phyloP scores from a whole-genome alignment of 23 red algal genomes.

The Cyanidiococcus yangmingshanensis region DNA sequence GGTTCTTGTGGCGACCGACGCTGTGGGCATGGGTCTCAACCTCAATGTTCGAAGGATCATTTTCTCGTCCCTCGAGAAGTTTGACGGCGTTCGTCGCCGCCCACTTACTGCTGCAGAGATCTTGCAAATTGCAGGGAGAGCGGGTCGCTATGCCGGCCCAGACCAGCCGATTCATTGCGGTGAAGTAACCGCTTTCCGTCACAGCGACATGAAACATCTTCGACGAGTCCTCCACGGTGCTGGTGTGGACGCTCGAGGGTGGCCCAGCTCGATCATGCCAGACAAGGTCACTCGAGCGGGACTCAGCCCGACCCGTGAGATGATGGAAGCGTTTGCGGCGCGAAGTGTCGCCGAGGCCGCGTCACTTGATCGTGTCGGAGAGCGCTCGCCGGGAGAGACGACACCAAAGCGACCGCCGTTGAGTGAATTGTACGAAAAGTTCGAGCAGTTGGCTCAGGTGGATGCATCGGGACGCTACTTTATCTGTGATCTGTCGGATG shows the following conservation, averaged over 20 bases:
- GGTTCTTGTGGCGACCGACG: constrained; percentile 42
- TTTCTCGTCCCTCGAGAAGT: constrained; percentile 21
- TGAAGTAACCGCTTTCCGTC: constrained; percentile 9
- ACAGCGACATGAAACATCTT: background rate
- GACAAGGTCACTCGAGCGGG: background rate
- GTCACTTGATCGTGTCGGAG: too few species aligned
- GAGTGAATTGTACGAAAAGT: background rate
- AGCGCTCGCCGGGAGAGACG: background rate
- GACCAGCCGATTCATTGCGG: background rate
- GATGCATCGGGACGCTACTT: background rate
- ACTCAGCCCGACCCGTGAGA: constrained; percentile 2
- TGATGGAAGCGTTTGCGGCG: constrained; percentile 16
- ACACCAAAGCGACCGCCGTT: background rate
- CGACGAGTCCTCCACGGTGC: background rate
- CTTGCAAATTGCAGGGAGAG: background rate
- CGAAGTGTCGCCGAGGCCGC: background rate
- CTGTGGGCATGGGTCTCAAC: constrained; percentile 47
- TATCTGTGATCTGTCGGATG: background rate
- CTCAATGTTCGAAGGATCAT: constrained; percentile 32
- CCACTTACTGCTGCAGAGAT: background rate
- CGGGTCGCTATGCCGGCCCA: background rate
- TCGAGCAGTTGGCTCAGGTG: constrained; percentile 6
- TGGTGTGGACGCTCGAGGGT: background rate
- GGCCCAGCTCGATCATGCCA: background rate
- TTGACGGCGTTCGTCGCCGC: background rate